Base-by-base conservation (phyloP, 768 basidiomycete genomes). In the Psilocybe cubensis region DNA sequence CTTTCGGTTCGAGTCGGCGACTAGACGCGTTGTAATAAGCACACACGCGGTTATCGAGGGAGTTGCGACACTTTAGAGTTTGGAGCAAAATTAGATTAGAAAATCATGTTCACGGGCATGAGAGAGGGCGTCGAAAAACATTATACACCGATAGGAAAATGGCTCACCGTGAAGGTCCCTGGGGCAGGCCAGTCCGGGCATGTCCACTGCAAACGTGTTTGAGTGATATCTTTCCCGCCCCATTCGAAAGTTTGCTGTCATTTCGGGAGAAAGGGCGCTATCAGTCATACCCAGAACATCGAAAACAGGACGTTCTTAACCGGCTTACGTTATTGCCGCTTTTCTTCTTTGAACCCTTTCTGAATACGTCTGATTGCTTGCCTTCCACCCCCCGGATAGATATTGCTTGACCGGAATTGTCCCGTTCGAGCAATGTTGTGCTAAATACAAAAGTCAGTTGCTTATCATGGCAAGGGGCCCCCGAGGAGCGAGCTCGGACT, bases 171-270 rank as follows among this genome's bases (percentile, higher is more conserved):
- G 28, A 28, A 40, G 4, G 46, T 14, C 17, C 21, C 24, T 10
- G 48, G 23, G 14, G n/a, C 8, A 17, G 48, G 56, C 47, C 47
- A 50, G 12, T 24, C 23, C 35, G 56, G 42, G n/a, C 46, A 49
- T 4, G 56, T 42, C 48, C 56, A 57, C 17, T 50, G 40, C 33
- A 57, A 27, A 21, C 17, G 23, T n/a, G 31, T 24, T 12, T 11
- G 45, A 1, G 25, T n/a, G 24, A 38, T 38, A 38, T 33, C 49
- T 57, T 29, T 27, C n/a, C 31, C 46, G 18, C 12, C 12, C 28
- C 46, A 42, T 23, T 57, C 49, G 38, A 56, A 49, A 4, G 25
- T 48, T n/a, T 56, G 48, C 33, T 41, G 24, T 41, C 18, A 41
- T 17, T n/a, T n/a, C n/a, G n/a, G n/a, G n/a, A n/a, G 12, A 14